Base-by-base conservation (phyloP, 176 grass and related monocot genomes). In the Zea luxurians region DNA sequence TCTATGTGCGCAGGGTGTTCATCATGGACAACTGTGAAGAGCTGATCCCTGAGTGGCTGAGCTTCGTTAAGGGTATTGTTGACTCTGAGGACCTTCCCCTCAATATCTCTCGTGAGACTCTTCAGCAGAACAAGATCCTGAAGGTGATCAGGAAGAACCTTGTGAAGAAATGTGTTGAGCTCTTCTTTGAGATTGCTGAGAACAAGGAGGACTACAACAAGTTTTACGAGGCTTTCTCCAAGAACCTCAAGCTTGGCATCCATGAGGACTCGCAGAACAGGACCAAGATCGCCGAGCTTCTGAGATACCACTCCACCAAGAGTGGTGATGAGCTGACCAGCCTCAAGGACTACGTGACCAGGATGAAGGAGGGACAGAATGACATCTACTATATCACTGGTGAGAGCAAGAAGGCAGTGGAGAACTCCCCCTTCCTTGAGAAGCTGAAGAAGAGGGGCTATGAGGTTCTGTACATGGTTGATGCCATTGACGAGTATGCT, bases 181-280 rank as follows among this genome's bases (percentile, higher is more conserved):
- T 95, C 50, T 95, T 95, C 86, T 96, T 96, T 83, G 92, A 96
- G 70, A 91, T 96, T 74, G 92, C 92, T 38, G 92, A 94, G 76
- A 94, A 94, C 86, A 94, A 94, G 86, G 92, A 94, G 73, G 93
- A 97, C 10, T 96, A 92, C 71, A 90, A 90, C 85, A 96, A 96
- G 71, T 97, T 97, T 37, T 97, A 97, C 0, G 90, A 97, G 79
- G 90, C 90, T 15, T 97, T 92, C 93, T 92, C 93, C 20, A 97
- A 97, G 85, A 97, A 97, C 69, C 79, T 95, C 49, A 95, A 95
- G 83, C 86, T 95, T 9, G 92, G 92, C 12, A 83, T 95, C 27
- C 92, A 95, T 1, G 89, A 95, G 78, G 92, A 95, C 58, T 85
- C 86, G 41, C 73, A 84, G 65, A 91, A 95, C 81, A 95, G 86